Evolutionary conservation across 1,284 basidiomycete species (phyloP).

Genomic region (Abortiporus biennis): DNA sequence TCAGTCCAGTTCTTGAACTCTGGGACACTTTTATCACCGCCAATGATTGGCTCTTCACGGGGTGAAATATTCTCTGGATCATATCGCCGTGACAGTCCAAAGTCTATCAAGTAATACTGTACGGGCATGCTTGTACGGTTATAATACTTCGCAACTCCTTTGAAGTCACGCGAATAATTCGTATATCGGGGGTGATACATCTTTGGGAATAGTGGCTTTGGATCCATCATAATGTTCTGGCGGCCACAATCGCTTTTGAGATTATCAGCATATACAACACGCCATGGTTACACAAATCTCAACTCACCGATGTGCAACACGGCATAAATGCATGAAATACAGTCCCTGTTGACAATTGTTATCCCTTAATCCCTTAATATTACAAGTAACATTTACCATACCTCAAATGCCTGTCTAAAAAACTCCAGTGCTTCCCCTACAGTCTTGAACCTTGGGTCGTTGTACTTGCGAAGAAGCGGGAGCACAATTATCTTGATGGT

Average conservation of each 20-base stretch:
- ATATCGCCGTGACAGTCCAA: slow-evolving; percentile 28
- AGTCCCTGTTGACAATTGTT: slow-evolving; percentile 5
- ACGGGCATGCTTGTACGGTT: slow-evolving; percentile 23
- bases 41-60: slow-evolving; percentile 10
- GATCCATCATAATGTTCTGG: slow-evolving; percentile 35
- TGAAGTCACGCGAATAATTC: slow-evolving; percentile 12
- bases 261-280: not conserved
- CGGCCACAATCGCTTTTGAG: slow-evolving; percentile 26
- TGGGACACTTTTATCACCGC: slow-evolving; percentile 19
- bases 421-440: slow-evolving; percentile 22
- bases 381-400: slow-evolving; percentile 4
- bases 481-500: slow-evolving; percentile 17
- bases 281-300: not conserved
- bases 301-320: slow-evolving; percentile 12
- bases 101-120: slow-evolving; percentile 29
- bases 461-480: slow-evolving; percentile 16
- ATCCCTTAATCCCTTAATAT: not conserved
- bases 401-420: slow-evolving; percentile 20
- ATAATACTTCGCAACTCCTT: slow-evolving; percentile 17
- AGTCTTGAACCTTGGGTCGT: slow-evolving; percentile 17
- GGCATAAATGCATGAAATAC: slow-evolving; percentile 12
- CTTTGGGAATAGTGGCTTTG: slow-evolving; percentile 20
- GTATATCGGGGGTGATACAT: slow-evolving; percentile 20
- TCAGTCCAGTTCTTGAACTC: slow-evolving; percentile 14
- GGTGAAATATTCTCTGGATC: slow-evolving; percentile 6